Base-by-base conservation (phyloP, 495 filamentous ascomycete genomes). In the Aspergillus campestris region DNA sequence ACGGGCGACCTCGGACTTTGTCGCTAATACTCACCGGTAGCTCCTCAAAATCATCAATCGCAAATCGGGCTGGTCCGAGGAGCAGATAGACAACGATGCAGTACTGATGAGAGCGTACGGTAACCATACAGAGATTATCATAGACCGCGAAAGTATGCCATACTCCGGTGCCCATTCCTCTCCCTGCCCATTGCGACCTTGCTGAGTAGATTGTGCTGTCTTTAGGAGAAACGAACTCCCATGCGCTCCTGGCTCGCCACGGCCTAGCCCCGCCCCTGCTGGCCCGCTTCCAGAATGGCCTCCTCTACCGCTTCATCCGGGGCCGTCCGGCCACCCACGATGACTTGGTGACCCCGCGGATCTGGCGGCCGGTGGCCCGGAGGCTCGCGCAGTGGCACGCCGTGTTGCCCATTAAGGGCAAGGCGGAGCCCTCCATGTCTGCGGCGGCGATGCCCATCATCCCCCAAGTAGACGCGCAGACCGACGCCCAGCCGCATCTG, bases 21-120 rank as follows among this genome's bases (percentile, higher is more conserved):
- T 27, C 14, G 41, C 59, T 72, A 57, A 69, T 57, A 27, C 11
- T 30, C 24, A 8, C 7, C 47, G 29, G 47, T 63, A 86, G 70
- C 77, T 98, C 15, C 65, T 86, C 40, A 97, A 97, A 76, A 86
- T 86, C 28, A 74, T 90, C 61, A 94, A 95, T 61, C 80, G 77
- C 64, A 80, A 78, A 34, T 73, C 84, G 5, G 87, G 84, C n/a
- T 73, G 83, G 49, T 83, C 84, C 13, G 72, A 86, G 52, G 79
- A 87, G 42, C 64, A 94, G 58, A 69, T 89, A 51, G 89, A 99
- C 65, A 73, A 79, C 38, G 88, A 95, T 52, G 87, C 94, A 8
- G 78, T 99, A 52, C 74, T 99, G 45, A 75, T 99, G 58, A 80
- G 92, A 51, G 92, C 92, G 41, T 99, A 97, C 64, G 92, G 92